These are phyloP conservation scores for Tetrapisispora fleetii DNA, from an alignment of 805 yeast genomes.

Conservation along the genomic window DNA sequence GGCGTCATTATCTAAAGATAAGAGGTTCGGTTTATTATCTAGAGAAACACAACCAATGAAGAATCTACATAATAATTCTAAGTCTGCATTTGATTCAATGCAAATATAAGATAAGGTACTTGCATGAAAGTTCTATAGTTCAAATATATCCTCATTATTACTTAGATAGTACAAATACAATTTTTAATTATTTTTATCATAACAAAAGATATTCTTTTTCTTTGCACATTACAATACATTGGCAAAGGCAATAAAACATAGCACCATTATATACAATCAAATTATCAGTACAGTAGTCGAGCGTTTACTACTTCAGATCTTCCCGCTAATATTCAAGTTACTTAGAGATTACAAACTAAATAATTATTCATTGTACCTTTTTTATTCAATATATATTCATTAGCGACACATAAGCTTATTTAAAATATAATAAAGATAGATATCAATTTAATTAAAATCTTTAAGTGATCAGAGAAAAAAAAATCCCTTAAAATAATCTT, in stretches of 20 bases:
- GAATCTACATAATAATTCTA: constrained; percentile 1
- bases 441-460: not conserved
- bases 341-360: not conserved
- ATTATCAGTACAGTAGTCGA: no score
- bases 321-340: no score
- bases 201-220: not conserved
- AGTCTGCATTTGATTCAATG: constrained; percentile 9
- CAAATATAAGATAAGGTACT: not conserved
- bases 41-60: constrained; percentile 55
- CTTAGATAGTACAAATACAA: not conserved
- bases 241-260: no score
- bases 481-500: not conserved
- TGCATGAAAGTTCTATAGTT: constrained; percentile 35
- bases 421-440: constrained; percentile 1
- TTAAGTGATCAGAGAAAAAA: not conserved
- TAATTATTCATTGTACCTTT: not conserved
- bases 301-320: no score
- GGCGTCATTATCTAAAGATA: constrained; percentile 51
- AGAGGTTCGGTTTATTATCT: constrained; percentile 57
- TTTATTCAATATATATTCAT: constrained; percentile 1
- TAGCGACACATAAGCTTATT: constrained; percentile 2
- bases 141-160: constrained; percentile 52
- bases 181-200: not conserved
- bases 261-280: no score
- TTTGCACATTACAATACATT: no score